phyloP scores from a whole-genome alignment of 768 basidiomycete species.

The Obba rivulosa region DNA sequence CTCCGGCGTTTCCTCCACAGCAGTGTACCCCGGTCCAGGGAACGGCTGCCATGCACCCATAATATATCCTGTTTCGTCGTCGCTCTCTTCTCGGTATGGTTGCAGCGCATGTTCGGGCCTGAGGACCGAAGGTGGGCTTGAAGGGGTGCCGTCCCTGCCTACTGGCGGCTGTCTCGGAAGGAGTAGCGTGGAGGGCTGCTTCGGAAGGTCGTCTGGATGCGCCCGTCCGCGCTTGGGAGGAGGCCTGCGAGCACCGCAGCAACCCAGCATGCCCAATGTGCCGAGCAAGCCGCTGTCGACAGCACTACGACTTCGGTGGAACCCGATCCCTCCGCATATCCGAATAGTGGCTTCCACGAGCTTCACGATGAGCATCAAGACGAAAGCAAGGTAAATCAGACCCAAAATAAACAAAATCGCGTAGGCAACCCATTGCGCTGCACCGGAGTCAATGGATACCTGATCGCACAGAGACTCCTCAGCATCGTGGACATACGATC shows the following conservation, averaged over 20 bases:
- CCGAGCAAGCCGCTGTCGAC: conserved; percentile 88
- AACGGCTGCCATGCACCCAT: conserved; percentile 94
- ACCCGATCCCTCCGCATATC: conserved; percentile 69
- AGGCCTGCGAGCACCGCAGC: conserved; percentile 47
- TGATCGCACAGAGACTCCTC: conserved; percentile 25
- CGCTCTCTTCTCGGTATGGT: conserved; percentile 74
- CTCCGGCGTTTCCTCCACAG: conserved; percentile 35
- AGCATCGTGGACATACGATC: conserved; percentile 7
- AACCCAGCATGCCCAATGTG: conserved; percentile 66
- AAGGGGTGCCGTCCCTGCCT: conserved; percentile 30
- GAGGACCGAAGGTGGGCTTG: conserved; percentile 64
- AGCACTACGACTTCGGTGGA: conserved; percentile 75
- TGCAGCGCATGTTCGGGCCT: conserved; percentile 74
- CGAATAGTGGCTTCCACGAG: conserved; percentile 79
- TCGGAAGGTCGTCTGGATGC: conserved; percentile 10
- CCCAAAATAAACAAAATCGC: conserved; percentile 81
- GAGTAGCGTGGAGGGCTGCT: conserved; percentile 18
- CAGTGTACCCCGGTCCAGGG: conserved; percentile 45
- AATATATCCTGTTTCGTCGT: conserved; percentile 77
- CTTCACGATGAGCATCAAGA: conserved; percentile 81
- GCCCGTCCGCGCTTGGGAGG: conserved; percentile 8
- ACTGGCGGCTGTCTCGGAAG: conserved; percentile 18
- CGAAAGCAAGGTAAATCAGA: conserved; percentile 79
- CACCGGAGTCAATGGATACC: conserved; percentile 79
- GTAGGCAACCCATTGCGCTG: conserved; percentile 91